Evolutionary conservation across 2,329 filamentous ascomycete species (phyloP).

Genomic region (Pseudocercospora cruenta): DNA sequence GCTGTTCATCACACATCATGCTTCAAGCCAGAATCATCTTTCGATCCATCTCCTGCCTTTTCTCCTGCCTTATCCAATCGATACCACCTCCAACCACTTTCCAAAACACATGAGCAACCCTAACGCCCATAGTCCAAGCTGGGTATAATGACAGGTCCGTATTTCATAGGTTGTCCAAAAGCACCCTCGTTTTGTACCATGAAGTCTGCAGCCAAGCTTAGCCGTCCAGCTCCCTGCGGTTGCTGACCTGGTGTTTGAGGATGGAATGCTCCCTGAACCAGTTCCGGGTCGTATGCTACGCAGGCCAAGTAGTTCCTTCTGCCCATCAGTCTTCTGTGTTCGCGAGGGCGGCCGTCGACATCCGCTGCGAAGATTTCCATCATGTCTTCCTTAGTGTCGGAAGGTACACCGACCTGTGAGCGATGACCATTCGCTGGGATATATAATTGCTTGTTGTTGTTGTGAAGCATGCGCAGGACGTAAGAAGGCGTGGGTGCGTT

Average conservation of each 20-base stretch:
- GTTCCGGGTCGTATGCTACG: conserved; percentile 90
- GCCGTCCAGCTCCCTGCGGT: conserved; percentile 47
- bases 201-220: conserved; percentile 93
- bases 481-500: conserved; percentile 84
- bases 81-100: conserved; percentile 5
- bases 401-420: conserved; percentile 60
- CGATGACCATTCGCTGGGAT: conserved; percentile 84
- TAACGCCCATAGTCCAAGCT: conserved; percentile 59
- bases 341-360: conserved; percentile 78
- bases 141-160: conserved; percentile 93
- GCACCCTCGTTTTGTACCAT: conserved; percentile 91
- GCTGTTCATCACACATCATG: background rate
- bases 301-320: conserved; percentile 90
- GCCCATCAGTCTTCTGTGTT: conserved; percentile 91
- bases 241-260: conserved; percentile 12
- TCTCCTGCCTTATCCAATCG: background rate
- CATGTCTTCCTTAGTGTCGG: conserved; percentile 99
- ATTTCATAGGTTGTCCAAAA: conserved; percentile 85
- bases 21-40: too few species aligned
- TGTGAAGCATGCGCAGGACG: conserved; percentile 92
- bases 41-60: background rate
- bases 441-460: conserved; percentile 89
- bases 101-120: conserved; percentile 9
- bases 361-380: conserved; percentile 99
- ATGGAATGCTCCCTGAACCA: conserved; percentile 53